Evolutionary conservation across 179 eudicot species (phyloP).

Genomic region (Sideroxylon spinosum): DNA sequence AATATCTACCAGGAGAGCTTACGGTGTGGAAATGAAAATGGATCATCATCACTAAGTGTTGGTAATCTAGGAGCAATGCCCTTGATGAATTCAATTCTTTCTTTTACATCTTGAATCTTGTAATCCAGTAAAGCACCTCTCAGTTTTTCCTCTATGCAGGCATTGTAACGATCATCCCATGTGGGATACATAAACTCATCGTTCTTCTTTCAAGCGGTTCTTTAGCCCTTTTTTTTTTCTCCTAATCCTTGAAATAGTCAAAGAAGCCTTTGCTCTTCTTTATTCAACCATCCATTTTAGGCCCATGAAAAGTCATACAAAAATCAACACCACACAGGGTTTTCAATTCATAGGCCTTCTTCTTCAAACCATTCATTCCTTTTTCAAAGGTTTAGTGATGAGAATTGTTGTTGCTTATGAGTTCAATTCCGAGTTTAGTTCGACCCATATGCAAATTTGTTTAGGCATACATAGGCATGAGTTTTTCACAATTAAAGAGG

Average conservation of each 20-base stretch:
- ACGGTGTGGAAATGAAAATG: no score
- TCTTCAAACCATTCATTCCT: constrained; percentile 10
- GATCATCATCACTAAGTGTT: neutral
- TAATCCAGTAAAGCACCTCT: constrained; percentile 1
- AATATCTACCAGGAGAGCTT: no score
- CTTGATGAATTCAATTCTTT: constrained; percentile 5
- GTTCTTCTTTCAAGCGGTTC: constrained; percentile 11
- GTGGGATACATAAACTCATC: constrained; percentile 14
- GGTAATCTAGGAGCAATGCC: neutral
- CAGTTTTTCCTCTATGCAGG: neutral
- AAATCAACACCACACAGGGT: constrained; percentile 13
- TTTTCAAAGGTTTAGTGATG: neutral
- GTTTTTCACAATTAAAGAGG: no score
- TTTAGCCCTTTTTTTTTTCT: constrained; percentile 10
- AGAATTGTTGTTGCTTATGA: neutral
- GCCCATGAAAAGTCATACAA: neutral
- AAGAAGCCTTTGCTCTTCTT: no score
- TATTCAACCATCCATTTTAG: neutral
- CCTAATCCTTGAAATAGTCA: constrained; percentile 10
- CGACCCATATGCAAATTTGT: neutral
- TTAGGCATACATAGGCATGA: neutral
- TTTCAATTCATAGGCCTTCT: constrained; percentile 13
- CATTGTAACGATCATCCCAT: constrained; percentile 19
- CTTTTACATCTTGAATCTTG: neutral
- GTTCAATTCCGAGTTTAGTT: neutral